Conservation (phyloP, 2,329 filamentous ascomycete species). For the Cercospora janseana region DNA sequence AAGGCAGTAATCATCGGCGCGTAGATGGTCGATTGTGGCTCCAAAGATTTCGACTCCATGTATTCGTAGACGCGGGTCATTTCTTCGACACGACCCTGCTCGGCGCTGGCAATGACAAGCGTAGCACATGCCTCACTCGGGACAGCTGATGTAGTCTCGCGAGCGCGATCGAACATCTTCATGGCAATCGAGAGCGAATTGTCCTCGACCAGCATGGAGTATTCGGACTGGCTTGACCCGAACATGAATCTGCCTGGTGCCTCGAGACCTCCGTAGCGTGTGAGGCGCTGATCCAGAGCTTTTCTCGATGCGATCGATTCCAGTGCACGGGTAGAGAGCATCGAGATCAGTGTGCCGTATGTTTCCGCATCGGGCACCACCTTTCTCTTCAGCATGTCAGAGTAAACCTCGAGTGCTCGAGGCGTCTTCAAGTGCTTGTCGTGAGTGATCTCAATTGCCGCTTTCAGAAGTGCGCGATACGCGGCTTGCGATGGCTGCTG, state of each 20-base stretch:
- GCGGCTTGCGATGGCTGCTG: slow-evolving; percentile 75
- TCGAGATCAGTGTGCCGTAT: slow-evolving; percentile 80
- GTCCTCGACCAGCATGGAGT: slow-evolving; percentile 81
- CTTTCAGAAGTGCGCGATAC: slow-evolving; percentile 88
- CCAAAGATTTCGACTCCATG: slow-evolving; percentile 75
- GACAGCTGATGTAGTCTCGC: slow-evolving; percentile 61
- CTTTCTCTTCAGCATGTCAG: slow-evolving; percentile 87
- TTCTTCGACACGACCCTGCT: slow-evolving; percentile 74
- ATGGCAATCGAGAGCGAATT: slow-evolving; percentile 82
- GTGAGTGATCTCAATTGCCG: slow-evolving; percentile 76
- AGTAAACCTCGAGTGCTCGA: slow-evolving; percentile 91
- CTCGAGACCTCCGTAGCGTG: slow-evolving; percentile 81
- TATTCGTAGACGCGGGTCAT: slow-evolving; percentile 91
- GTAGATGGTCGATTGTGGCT: slow-evolving; percentile 78
- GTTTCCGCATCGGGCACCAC: slow-evolving; percentile 80
- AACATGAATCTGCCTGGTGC: slow-evolving; percentile 84
- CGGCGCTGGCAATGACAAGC: slow-evolving; percentile 82
- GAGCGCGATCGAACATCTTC: slow-evolving; percentile 78
- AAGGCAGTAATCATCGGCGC: slow-evolving; percentile 95
- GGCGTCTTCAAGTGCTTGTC: slow-evolving; percentile 81
- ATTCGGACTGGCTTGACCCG: slow-evolving; percentile 80
- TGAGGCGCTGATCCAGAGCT: slow-evolving; percentile 73
- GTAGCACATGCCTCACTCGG: slow-evolving; percentile 80
- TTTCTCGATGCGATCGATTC: slow-evolving; percentile 73
- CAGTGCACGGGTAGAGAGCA: slow-evolving; percentile 76